phyloP scores from a whole-genome alignment of 2,329 filamentous ascomycete species.

The Aspergillus tanneri region DNA sequence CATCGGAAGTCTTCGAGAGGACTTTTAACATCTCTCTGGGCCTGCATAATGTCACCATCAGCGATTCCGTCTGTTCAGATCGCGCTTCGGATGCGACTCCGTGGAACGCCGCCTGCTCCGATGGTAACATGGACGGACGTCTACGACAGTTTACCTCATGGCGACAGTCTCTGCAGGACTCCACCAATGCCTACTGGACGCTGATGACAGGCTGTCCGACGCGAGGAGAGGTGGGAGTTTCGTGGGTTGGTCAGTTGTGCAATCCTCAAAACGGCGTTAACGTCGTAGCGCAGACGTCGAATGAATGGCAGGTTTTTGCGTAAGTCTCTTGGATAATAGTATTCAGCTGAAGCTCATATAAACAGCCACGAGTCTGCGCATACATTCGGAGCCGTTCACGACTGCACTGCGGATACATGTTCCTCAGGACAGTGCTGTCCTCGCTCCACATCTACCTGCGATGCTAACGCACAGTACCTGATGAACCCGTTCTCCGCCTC shows the following conservation, averaged over 20 bases:
- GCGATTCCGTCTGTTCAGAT: constrained; percentile 68
- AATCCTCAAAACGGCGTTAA: constrained; percentile 56
- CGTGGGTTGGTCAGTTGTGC: constrained; percentile 78
- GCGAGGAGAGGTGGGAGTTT: constrained; percentile 78
- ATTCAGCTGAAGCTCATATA: background rate
- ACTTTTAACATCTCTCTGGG: constrained; percentile 91
- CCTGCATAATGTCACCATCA: constrained; percentile 78
- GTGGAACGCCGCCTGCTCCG: constrained; percentile 23
- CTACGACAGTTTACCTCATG: constrained; percentile 75
- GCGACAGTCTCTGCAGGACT: constrained; percentile 66
- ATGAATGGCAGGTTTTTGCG: constrained; percentile 92
- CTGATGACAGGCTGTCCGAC: constrained; percentile 78
- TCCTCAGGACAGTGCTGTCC: constrained; percentile 68
- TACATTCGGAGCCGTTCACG: constrained; percentile 78
- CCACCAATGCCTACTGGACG: constrained; percentile 88
- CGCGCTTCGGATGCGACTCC: constrained; percentile 54
- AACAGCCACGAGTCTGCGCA: constrained; percentile 77
- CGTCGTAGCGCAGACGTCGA: constrained; percentile 77
- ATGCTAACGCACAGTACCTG: constrained; percentile 71
- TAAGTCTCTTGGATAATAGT: constrained; percentile 14
- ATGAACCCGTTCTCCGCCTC: constrained; percentile 53
- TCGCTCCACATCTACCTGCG: constrained; percentile 62
- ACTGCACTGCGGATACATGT: constrained; percentile 56
- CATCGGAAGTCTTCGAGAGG: constrained; percentile 79
- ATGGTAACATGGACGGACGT: constrained; percentile 21